phyloP scores from a whole-genome alignment of 164 flowering plant genomes.

The Magnolia kwangsiensis region DNA sequence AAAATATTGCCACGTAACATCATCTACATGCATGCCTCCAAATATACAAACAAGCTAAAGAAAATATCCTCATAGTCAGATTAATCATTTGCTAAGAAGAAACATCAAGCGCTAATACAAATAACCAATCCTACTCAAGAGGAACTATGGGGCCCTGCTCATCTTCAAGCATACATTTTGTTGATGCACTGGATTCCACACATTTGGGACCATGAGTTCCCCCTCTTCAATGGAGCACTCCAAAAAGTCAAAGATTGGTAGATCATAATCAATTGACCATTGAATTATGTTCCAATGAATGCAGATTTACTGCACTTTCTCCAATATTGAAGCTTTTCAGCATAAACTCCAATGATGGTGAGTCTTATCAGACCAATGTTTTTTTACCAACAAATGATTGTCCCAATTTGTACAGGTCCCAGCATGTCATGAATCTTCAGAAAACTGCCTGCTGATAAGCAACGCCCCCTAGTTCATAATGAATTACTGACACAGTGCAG shows the following conservation, averaged over 20 bases:
- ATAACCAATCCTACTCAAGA: not conserved
- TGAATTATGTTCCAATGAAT: not conserved
- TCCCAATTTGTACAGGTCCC: not conserved
- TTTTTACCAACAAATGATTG: not conserved
- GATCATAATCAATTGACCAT: not conserved
- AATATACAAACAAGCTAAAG: too few species aligned
- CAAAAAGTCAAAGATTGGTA: not conserved
- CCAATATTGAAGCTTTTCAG: not conserved
- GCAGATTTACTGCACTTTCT: not conserved
- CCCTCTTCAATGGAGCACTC: not conserved
- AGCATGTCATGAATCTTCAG: too few species aligned
- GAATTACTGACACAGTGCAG: not conserved
- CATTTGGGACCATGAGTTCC: not conserved
- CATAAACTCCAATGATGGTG: not conserved
- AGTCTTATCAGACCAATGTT: not conserved
- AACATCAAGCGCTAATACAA: not conserved
- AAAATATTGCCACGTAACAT: not conserved
- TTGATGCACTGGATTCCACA: not conserved
- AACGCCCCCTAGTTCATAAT: not conserved
- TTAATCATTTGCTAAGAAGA: not conserved
- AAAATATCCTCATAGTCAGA: not conserved
- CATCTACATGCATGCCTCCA: not conserved
- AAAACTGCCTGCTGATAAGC: too few species aligned
- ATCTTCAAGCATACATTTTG: not conserved
- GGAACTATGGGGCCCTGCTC: not conserved